Evolutionary conservation across 2,329 filamentous ascomycete genomes (phyloP), one percentile per base, ranked within the genome.

Genomic region (Colletotrichum sp.): DNA sequence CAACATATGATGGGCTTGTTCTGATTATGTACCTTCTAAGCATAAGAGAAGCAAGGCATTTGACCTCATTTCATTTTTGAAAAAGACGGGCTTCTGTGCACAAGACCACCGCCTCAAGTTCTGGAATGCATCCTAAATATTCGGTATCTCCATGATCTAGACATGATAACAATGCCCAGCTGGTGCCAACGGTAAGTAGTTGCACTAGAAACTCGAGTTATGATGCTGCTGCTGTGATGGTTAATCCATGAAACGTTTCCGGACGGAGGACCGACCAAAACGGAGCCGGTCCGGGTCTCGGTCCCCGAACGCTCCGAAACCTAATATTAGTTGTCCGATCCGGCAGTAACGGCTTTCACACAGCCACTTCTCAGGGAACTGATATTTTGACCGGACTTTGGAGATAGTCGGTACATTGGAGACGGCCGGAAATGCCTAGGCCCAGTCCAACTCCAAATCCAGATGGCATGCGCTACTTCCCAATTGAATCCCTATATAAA

Each of bases 291-390:
- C 22, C 34, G 1, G 61, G n/a, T n/a, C 30, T 64, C 67, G 58
- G 68, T 13, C 39, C 39, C 68, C 68, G 68, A 70, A 60, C n/a
- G 28, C 36, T 16, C 68, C 68, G 68, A 70, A 52, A 70, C 68
- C n/a, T n/a, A 32, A 34, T 5, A 2, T n/a, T 65, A 22, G n/a
- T 18, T 2, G 2, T 27, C 10, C 22, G 27, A 58, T 8, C 22
- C 55, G 22, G 22, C 12, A 28, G 0, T 28, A 18, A 28, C 4
- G 18, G 2, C 55, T 0, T 58, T 6, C 1, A 2, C 25, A 0
- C 13, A 16, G 28, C 22, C 8, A 0, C 15, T 1, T 28, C 0
- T 30, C 0, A 28, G 39, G 0, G 43, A 10, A 22, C 18, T 22
- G 10, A 5, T 6, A 10, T 12, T 22, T 52, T 1, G 18, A 22